Conservation (phyloP, 2,329 filamentous ascomycete genomes). For the Coniochaeta ligniaria region DNA sequence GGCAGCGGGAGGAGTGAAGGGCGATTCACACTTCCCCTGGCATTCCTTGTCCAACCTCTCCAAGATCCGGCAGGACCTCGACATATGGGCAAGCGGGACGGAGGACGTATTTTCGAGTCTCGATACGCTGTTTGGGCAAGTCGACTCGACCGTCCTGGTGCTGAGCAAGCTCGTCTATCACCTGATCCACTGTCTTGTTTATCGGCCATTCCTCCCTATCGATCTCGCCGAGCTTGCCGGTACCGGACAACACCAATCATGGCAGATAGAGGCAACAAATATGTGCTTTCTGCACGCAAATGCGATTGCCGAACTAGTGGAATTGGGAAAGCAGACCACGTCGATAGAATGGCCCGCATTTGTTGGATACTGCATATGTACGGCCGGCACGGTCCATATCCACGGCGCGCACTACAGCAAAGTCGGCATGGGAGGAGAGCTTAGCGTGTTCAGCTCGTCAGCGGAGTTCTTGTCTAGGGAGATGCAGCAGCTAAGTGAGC, state of each 20-base stretch:
- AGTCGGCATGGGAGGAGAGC: slow-evolving; percentile 35
- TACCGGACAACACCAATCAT: slow-evolving; percentile 78
- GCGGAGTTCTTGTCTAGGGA: slow-evolving; percentile 68
- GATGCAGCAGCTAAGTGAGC: slow-evolving; percentile 71
- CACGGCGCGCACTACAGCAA: slow-evolving; percentile 75
- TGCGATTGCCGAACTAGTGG: slow-evolving; percentile 75
- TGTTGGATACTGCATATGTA: slow-evolving; percentile 80
- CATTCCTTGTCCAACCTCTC: slow-evolving; percentile 79
- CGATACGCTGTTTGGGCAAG: slow-evolving; percentile 67
- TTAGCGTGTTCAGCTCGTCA: slow-evolving; percentile 55
- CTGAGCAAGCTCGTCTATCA: slow-evolving; percentile 85
- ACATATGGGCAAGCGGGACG: slow-evolving; percentile 77
- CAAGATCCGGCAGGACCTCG: slow-evolving; percentile 77
- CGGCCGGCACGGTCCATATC: slow-evolving; percentile 80
- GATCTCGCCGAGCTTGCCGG: slow-evolving; percentile 75
- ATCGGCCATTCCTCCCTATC: slow-evolving; percentile 79
- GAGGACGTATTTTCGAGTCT: slow-evolving; percentile 73
- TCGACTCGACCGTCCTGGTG: slow-evolving; percentile 70
- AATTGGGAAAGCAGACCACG: slow-evolving; percentile 66
- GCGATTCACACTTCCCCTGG: slow-evolving; percentile 87
- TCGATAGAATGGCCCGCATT: slow-evolving; percentile 81
- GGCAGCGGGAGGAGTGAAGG: slow-evolving; percentile 78
- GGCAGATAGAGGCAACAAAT: slow-evolving; percentile 88
- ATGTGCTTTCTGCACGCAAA: slow-evolving; percentile 83
- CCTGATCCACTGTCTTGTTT: slow-evolving; percentile 78